These are phyloP conservation scores for Trichosporon sp. DNA, from an alignment of 1,284 basidiomycete species.

Conservation along the genomic window DNA sequence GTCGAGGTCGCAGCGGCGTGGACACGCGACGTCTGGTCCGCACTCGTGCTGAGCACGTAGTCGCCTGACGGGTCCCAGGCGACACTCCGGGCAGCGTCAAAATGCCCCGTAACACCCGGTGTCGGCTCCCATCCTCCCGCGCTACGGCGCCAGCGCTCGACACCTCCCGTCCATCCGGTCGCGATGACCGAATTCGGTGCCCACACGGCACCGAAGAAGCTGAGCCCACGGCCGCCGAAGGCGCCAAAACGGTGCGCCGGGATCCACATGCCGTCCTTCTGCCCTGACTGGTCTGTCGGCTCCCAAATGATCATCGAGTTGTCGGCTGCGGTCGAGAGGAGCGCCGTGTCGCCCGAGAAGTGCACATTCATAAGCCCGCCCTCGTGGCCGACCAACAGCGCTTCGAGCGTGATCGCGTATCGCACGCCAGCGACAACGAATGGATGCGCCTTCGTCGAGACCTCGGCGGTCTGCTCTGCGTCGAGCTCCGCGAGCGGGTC, in stretches of 20 bases:
- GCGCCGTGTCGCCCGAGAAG: conserved; percentile 65
- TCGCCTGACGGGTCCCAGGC: conserved; percentile 81
- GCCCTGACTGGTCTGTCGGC: conserved; percentile 47
- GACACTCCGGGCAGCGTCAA: conserved; percentile 72
- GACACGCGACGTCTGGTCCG: conserved; percentile 86
- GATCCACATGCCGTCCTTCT: conserved; percentile 73
- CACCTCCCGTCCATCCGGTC: conserved; percentile 90
- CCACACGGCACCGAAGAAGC: conserved; percentile 89
- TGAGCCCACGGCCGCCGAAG: conserved; percentile 81
- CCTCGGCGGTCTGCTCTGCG: conserved; percentile 65
- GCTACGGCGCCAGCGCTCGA: conserved; percentile 71
- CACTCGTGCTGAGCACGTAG: conserved; percentile 78
- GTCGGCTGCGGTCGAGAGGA: conserved; percentile 87
- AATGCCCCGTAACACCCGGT: conserved; percentile 79
- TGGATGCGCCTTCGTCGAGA: conserved; percentile 80
- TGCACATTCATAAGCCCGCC: conserved; percentile 81
- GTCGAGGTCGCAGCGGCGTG: conserved; percentile 63
- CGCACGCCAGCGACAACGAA: conserved; percentile 61
- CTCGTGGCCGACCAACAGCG: conserved; percentile 88
- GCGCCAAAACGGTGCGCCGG: conserved; percentile 87
- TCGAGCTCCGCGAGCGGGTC: conserved; percentile 81
- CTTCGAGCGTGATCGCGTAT: conserved; percentile 82
- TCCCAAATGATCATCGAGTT: conserved; percentile 89
- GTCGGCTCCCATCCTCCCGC: conserved; percentile 70
- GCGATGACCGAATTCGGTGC: conserved; percentile 66